phyloP scores from a whole-genome alignment of 1,284 basidiomycete species.

The Leccinum solheimii region DNA sequence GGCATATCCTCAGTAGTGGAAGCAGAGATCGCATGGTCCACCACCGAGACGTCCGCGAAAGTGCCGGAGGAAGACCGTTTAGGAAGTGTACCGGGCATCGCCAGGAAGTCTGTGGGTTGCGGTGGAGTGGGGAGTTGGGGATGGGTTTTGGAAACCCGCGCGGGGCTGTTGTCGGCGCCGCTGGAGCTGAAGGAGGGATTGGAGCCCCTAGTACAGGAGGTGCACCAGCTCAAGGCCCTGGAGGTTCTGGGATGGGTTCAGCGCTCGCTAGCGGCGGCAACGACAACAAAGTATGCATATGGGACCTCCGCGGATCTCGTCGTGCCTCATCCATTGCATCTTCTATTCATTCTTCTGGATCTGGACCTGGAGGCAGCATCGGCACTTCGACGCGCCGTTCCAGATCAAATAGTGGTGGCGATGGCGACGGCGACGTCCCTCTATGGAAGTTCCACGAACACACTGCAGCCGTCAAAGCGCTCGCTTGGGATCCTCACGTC shows the following conservation, averaged over 20 bases:
- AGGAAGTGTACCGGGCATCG: constrained; percentile 80
- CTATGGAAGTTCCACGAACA: constrained; percentile 96
- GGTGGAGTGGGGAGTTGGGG: constrained; percentile 68
- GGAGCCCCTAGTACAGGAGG: constrained; percentile 26
- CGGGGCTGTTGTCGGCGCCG: constrained; percentile 16
- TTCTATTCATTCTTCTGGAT: constrained; percentile 26
- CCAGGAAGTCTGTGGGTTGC: constrained; percentile 96
- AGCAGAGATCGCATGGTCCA: constrained; percentile 90
- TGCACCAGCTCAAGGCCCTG: constrained; percentile 28
- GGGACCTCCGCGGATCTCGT: constrained; percentile 76
- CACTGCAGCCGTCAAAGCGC: constrained; percentile 95
- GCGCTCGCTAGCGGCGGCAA: constrained; percentile 95
- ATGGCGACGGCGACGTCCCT: constrained; percentile 56
- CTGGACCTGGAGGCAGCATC: constrained; percentile 29
- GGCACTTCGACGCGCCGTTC: constrained; percentile 25
- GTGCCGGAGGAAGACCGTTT: constrained; percentile 65
- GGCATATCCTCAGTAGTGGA: constrained; percentile 85
- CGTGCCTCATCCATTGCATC: constrained; percentile 35
- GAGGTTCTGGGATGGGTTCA: constrained; percentile 48
- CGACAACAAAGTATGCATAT: constrained; percentile 98
- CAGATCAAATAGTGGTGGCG: constrained; percentile 38
- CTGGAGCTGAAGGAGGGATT: constrained; percentile 22
- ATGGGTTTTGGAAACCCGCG: constrained; percentile 30
- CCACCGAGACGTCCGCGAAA: constrained; percentile 88
- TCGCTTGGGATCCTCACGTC: constrained; percentile 97